Evolutionary conservation across 202 grass and related monocot genomes (phyloP).

Genomic region (Hordeum pubiflorum): DNA sequence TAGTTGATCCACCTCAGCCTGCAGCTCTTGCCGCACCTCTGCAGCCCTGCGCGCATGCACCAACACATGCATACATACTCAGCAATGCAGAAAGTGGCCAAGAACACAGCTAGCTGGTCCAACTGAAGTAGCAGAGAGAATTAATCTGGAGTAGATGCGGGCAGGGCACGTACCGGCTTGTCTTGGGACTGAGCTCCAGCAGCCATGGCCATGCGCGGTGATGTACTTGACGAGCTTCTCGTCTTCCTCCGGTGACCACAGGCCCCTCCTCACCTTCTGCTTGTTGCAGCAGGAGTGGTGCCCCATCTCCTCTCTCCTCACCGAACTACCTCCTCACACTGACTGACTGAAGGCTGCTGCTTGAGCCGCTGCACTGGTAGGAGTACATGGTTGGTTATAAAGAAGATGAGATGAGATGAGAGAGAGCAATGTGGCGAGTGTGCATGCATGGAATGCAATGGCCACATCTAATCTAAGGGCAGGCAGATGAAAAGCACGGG

Average conservation of each 20-base stretch:
- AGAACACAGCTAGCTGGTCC: neutral
- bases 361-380: neutral
- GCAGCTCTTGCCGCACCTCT: slow-evolving; percentile 98
- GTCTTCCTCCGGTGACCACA: slow-evolving; percentile 99
- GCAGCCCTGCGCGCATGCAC: slow-evolving; percentile 42
- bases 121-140: neutral
- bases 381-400: slow-evolving; percentile 46
- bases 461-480: slow-evolving; percentile 11
- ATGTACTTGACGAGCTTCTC: slow-evolving; percentile 92
- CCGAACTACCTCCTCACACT: neutral
- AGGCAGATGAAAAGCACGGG: slow-evolving; percentile 39
- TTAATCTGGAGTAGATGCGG: neutral
- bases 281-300: slow-evolving; percentile 99
- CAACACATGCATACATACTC: neutral
- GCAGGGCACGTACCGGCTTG: slow-evolving; percentile 42
- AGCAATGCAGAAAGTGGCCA: neutral
- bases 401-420: slow-evolving; percentile 1
- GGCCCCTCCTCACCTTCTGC: slow-evolving; percentile 93
- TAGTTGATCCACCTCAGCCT: slow-evolving; percentile 99
- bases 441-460: slow-evolving; percentile 16
- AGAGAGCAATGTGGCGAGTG: slow-evolving; percentile 15
- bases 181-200: slow-evolving; percentile 94
- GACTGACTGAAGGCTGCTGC: neutral
- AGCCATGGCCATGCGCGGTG: slow-evolving; percentile 83
- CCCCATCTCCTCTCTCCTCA: slow-evolving; percentile 42